Evolutionary conservation across 2,329 filamentous ascomycete species (phyloP), one percentile per base, ranked within the genome.

Genomic region (Endoconidiophora laricicola): DNA sequence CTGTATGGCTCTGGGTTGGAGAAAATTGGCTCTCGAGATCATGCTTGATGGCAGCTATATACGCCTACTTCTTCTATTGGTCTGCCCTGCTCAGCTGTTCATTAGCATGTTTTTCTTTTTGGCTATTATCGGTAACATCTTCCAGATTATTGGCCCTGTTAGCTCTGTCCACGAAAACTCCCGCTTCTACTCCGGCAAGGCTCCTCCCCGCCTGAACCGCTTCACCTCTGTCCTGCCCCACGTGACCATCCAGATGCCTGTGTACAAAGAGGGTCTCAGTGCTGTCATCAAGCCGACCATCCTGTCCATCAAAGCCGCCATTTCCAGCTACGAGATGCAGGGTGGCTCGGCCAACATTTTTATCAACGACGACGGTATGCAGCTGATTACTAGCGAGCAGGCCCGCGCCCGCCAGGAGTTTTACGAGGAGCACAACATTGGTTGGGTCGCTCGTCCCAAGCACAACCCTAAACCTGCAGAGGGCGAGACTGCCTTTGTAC

Each of bases 291-390:
- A 68, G 7, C 71, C 71, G 4, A 74, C 71, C 0, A 62, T 73
- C 40, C 60, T 65, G 39, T 70, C 66, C 47, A 59, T 73, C 40
- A 69, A 71, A 55, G 64, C 66, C 1, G 70, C 70, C 16, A 71
- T 73, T 44, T 68, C 66, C 1, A 66, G 66, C 47, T 73, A 73
- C 55, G 69, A 72, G 55, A 63, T 66, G 44, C 66, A 69, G 46
- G 63, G 64, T 52, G 67, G 66, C 40, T 61, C 66, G 10, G 67
- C 68, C 5, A 66, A 62, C 24, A 77, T 80, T 53, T 78, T 79
- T 56, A 62, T 79, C 59, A 78, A 79, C 57, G 76, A 80, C 54
- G 76, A 80, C 55, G 76, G 76, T 49, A 71, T 79, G 65, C 74
- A 77, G 55, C 59, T 74, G 6, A 59, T 79, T 20, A 61, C 67